Evolutionary conservation across 2,329 filamentous ascomycete species (phyloP).

Genomic region (Gremmenia infestans): DNA sequence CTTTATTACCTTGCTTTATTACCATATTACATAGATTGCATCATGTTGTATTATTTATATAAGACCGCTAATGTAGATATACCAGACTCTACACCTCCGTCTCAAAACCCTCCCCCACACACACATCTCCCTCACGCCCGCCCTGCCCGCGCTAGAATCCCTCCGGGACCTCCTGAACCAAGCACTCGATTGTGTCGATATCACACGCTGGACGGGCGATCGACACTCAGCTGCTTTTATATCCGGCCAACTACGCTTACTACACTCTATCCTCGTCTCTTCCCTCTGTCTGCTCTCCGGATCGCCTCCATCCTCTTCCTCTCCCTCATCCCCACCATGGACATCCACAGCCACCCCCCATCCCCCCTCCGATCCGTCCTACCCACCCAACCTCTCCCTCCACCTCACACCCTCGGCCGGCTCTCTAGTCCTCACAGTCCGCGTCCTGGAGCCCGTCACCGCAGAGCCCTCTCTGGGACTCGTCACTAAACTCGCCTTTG

Average conservation of each 20-base stretch:
- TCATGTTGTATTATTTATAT: no score
- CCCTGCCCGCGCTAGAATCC: constrained; percentile 64
- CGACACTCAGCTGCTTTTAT: constrained; percentile 48
- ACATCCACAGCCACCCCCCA: constrained; percentile 4
- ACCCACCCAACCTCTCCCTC: constrained; percentile 68
- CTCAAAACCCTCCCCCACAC: constrained; percentile 58
- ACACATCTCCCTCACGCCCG: constrained; percentile 36
- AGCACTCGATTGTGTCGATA: constrained; percentile 75
- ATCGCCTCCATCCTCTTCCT: constrained; percentile 44
- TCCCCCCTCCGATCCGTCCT: constrained; percentile 51
- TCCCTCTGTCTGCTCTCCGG: constrained; percentile 42
- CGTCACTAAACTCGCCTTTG: constrained; percentile 64
- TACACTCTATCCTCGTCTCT: constrained; percentile 50
- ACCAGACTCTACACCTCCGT: constrained; percentile 69
- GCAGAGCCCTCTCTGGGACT: constrained; percentile 48
- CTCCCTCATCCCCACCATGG: constrained; percentile 12
- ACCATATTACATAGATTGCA: no score
- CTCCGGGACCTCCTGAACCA: constrained; percentile 76
- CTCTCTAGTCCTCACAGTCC: constrained; percentile 62
- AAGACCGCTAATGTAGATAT: neutral
- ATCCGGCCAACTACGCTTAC: constrained; percentile 49
- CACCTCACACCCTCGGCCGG: constrained; percentile 66
- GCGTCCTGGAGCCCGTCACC: constrained; percentile 62
- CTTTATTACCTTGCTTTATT: no score
- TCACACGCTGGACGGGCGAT: constrained; percentile 69